Percentiles rank a stretch among this genome's conserved stretches.
Evolutionary conservation across 2,329 filamentous ascomycete species (phyloP).

Genomic region (Malbranchea cinnamomea): DNA sequence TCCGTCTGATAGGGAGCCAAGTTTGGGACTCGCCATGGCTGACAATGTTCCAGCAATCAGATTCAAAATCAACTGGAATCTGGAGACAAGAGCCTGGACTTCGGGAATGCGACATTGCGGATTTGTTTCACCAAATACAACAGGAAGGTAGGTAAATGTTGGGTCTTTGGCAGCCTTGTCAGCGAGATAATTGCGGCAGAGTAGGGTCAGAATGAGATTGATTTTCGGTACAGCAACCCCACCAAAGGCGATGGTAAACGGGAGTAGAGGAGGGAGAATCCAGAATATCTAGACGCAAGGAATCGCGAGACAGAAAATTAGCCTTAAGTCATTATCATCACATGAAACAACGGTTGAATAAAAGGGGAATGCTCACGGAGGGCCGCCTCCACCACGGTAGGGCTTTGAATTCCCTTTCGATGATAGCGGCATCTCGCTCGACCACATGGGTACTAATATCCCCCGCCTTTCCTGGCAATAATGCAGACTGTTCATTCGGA

Average conservation of each 20-base stretch:
- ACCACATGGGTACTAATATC: neutral
- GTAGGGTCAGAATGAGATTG: conserved; percentile 68
- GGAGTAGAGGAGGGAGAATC: conserved; percentile 63
- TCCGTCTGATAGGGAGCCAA: conserved; percentile 75
- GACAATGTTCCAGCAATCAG: conserved; percentile 63
- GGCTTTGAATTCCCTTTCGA: too few species aligned
- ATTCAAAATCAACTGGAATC: conserved; percentile 62
- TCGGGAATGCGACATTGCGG: conserved; percentile 65
- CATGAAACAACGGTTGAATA: conserved; percentile 4
- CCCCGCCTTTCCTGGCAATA: neutral
- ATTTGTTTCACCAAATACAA: conserved; percentile 55
- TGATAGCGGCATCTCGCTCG: too few species aligned
- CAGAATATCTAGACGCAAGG: conserved; percentile 52
- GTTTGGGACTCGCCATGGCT: conserved; percentile 64
- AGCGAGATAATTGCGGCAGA: conserved; percentile 70
- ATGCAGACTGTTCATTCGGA: conserved; percentile 3
- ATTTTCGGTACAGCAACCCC: conserved; percentile 74
- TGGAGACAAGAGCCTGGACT: conserved; percentile 61
- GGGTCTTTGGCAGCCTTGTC: conserved; percentile 48
- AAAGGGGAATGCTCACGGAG: conserved; percentile 27
- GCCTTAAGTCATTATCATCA: neutral
- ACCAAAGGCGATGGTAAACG: conserved; percentile 77
- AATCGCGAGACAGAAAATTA: conserved; percentile 5
- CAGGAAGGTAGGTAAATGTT: conserved; percentile 44
- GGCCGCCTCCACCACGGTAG: conserved; percentile 31